These are phyloP conservation scores for Trametes sp. DNA, from an alignment of 1,284 basidiomycete species.

Conservation along the genomic window DNA sequence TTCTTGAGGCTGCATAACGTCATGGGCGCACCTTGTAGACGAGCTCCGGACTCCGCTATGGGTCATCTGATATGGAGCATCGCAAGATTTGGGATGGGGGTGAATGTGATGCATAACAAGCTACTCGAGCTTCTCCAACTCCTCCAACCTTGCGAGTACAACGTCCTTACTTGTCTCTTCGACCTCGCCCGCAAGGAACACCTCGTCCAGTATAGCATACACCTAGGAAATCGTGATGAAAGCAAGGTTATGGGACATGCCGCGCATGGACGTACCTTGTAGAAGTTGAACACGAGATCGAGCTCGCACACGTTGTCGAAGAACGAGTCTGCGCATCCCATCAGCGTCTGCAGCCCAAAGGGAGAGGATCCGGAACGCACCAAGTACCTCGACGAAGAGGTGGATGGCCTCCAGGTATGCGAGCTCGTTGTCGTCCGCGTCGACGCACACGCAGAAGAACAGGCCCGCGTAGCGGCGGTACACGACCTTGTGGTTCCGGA, in stretches of 20 bases:
- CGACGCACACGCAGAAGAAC: slow-evolving; percentile 98
- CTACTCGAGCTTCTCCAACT: slow-evolving; percentile 88
- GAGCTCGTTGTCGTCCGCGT: slow-evolving; percentile 97
- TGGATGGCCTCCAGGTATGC: slow-evolving; percentile 98
- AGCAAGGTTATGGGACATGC: neutral
- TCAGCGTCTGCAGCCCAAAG: neutral
- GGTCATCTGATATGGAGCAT: too few relatives aligned
- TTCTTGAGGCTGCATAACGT: too few relatives aligned
- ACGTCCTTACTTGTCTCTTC: slow-evolving; percentile 98
- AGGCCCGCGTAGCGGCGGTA: slow-evolving; percentile 97
- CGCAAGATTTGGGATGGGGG: too few relatives aligned
- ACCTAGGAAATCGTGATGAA: slow-evolving; percentile 58
- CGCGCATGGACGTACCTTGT: slow-evolving; percentile 69
- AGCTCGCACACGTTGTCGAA: slow-evolving; percentile 99
- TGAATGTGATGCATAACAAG: too few relatives aligned
- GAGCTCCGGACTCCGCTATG: too few relatives aligned
- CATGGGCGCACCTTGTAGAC: too few relatives aligned
- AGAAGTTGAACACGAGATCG: slow-evolving; percentile 98
- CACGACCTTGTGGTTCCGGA: slow-evolving; percentile 94
- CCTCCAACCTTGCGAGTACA: slow-evolving; percentile 88
- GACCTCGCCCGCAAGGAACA: slow-evolving; percentile 98
- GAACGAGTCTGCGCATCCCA: slow-evolving; percentile 77
- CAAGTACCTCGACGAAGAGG: slow-evolving; percentile 97
- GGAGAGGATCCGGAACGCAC: slow-evolving; percentile 54
- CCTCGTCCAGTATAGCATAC: slow-evolving; percentile 97